phyloP scores from a whole-genome alignment of 2,329 filamentous ascomycete species.

The Magnaporthiopsis rhizophila region DNA sequence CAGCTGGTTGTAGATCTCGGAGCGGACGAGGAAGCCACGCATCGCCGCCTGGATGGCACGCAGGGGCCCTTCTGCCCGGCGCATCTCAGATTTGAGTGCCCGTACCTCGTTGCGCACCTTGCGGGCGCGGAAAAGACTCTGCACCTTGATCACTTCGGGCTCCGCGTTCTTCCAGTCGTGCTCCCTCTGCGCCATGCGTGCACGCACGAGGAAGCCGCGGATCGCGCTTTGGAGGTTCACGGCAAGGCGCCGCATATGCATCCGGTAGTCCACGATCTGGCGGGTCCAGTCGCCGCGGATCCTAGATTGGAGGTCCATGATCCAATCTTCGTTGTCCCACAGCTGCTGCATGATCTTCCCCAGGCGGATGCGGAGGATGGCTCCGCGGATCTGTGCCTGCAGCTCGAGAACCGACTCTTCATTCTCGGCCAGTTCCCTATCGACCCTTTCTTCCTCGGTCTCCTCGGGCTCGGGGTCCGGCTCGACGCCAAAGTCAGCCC shows the following conservation, averaged over 20 bases:
- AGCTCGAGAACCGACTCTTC: slow-evolving; percentile 67
- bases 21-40: slow-evolving; percentile 58
- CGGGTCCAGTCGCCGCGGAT: slow-evolving; percentile 83
- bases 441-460: slow-evolving; percentile 81
- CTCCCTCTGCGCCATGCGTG: slow-evolving; percentile 52
- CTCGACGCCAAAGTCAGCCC: slow-evolving; percentile 87
- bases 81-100: slow-evolving; percentile 49
- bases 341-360: slow-evolving; percentile 79
- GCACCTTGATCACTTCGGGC: slow-evolving; percentile 65
- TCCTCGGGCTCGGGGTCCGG: slow-evolving; percentile 65
- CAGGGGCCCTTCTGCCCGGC: slow-evolving; percentile 54
- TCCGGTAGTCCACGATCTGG: slow-evolving; percentile 72
- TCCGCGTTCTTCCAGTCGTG: slow-evolving; percentile 63
- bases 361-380: slow-evolving; percentile 66
- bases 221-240: slow-evolving; percentile 69
- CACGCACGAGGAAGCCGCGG: slow-evolving; percentile 67
- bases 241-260: slow-evolving; percentile 77
- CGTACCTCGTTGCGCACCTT: slow-evolving; percentile 54
- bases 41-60: slow-evolving; percentile 57
- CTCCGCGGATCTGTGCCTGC: slow-evolving; percentile 80
- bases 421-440: slow-evolving; percentile 72
- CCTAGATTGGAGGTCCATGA: slow-evolving; percentile 77
- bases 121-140: slow-evolving; percentile 69
- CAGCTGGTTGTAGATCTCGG: slow-evolving; percentile 46
- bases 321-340: slow-evolving; percentile 74